Base-by-base conservation (phyloP, 208 protist species). In the Lotmaria passim region DNA sequence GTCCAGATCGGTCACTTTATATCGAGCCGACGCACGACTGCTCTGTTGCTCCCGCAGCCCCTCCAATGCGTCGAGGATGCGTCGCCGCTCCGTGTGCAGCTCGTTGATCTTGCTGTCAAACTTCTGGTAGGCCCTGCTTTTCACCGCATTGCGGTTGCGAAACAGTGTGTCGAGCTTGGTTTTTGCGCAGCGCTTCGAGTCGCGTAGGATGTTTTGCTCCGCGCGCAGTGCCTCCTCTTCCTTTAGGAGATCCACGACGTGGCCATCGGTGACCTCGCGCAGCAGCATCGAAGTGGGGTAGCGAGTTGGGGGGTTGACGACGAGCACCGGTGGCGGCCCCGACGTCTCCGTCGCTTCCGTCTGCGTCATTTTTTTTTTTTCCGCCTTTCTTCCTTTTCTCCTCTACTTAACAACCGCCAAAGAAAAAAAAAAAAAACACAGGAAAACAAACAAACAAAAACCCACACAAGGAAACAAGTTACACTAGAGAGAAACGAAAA, bases 201-300 rank as follows among this genome's bases (percentile, higher is more conserved):
- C 73, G 17, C 60, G 70, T 10, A 81, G 31, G 1, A 14, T 38
- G 0, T 7, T 0, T 21, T 53, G 62, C 57, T 76, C 47, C 11
- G 48, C 60, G n/a, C 72, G 79, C 21, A 91, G 73, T 10, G 17
- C 33, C 48, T 69, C 31, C 31, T 79, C 74, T 26, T 86, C 77
- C 15, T 39, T 23, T 0, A 91, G 30, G 0, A 78, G 51, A 1
- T 0, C 34, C 2, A 47, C 65, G 28, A 75, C 41, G 21, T 19
- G 10, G 17, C 17, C 28, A 28, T 82, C 73, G 19, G 55, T n/a
- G 53, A 85, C 71, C 8, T 63, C 63, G 33, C 62, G 56, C 19
- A 83, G 34, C 50, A 81, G 66, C 65, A 73, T 72, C 0, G 79
- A 89, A 33, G 41, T 28, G 14, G 66, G 56, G 56, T 72, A 64